Base-by-base conservation (phyloP, 2,329 filamentous ascomycete species). In the Pseudogymnoascus verrucosus region DNA sequence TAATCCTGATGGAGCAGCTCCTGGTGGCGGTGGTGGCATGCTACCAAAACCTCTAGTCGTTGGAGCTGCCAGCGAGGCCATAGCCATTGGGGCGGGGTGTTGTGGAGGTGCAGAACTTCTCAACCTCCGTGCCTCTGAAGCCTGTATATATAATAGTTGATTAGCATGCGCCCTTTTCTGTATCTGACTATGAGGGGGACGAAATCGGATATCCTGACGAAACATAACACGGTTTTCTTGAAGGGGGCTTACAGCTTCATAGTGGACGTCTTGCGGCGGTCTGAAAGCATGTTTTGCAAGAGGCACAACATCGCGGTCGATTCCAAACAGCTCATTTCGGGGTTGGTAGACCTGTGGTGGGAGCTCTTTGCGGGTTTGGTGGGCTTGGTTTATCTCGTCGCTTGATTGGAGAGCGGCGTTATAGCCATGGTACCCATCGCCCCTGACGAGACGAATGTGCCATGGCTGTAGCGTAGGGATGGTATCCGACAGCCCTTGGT, bases 391-490 rank as follows among this genome's bases (percentile, higher is more conserved):
- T 21, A 57, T 40, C 47, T 73, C 70, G 28, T 62, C 23, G 3
- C 57, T 16, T 51, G 68, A 69, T 36, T 71, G 68, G 1, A 73
- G 62, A 57, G 66, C 69, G 12, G 60, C 59, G 31, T 23, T 60
- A 42, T 68, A 61, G 10, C 63, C 63, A 16, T 36, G 57, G 2
- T 64, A 64, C 19, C 8, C 8, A 31, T 54, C 47, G 26, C 47
- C 26, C 16, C 75, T 78, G 10, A 71, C 67, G 3, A 82, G 70
- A 6, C 75, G 75, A 31, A 82, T 71, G 57, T 77, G 76, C 81
- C 80, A 83, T 3, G 78, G 71, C 2, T 76, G 71, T 63, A 83
- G 70, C 36, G 68, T 70, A 1, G 81, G 81, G 8, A 81, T 78
- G 3, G 71, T 73, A 66, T 82, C 79, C n/a, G 75, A 77, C 3